Evolutionary conservation across 805 yeast species (phyloP).

Genomic region (Torulaspora microellipsoides): DNA sequence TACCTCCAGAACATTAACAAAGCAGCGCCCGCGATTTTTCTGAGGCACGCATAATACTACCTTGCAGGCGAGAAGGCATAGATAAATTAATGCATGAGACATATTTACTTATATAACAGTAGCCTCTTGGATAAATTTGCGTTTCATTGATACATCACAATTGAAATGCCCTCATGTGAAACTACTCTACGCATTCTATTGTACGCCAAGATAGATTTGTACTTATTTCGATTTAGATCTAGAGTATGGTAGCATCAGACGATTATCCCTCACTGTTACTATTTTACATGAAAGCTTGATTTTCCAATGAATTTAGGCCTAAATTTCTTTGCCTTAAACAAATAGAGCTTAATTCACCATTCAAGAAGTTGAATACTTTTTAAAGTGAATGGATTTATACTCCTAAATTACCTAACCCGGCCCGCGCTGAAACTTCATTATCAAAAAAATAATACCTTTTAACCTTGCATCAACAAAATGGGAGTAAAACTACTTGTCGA

Average conservation of each 20-base stretch:
- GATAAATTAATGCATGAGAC: no score
- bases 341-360: conserved; percentile 60
- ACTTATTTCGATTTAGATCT: conserved; percentile 38
- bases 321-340: conserved; percentile 57
- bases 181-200: conserved; percentile 56
- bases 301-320: conserved; percentile 54
- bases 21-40: no score
- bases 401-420: conserved; percentile 27
- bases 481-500: no score
- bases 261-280: conserved; percentile 55
- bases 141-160: conserved; percentile 31
- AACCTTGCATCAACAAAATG: no score
- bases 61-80: no score
- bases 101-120: no score
- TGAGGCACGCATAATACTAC: no score
- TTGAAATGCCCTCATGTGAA: conserved; percentile 43
- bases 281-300: conserved; percentile 69
- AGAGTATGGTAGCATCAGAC: conserved; percentile 61
- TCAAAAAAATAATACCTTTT: no score
- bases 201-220: conserved; percentile 56
- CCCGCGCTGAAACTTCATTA: background rate
- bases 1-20: background rate
- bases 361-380: conserved; percentile 67
- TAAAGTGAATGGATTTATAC: conserved; percentile 53
- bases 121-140: no score